phyloP scores from a whole-genome alignment of 352 stramenopile genomes.

The Globisporangium echinulatum region DNA sequence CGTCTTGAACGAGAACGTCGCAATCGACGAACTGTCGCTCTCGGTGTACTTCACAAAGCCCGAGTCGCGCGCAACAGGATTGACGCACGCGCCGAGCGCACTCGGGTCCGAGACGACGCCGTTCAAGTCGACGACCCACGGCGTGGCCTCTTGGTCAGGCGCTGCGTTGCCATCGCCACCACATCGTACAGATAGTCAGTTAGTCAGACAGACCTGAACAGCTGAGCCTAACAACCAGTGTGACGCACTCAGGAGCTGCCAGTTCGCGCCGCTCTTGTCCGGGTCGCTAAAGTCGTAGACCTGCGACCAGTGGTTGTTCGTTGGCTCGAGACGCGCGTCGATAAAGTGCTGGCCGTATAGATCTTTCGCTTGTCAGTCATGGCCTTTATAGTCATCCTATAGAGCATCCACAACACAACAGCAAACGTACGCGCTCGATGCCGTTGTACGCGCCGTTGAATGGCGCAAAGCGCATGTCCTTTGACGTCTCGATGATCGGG shows the following conservation, averaged over 20 bases:
- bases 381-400: too few relatives aligned
- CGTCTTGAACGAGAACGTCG: constrained; percentile 68
- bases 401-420: neutral
- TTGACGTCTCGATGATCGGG: constrained; percentile 90
- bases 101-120: constrained; percentile 24
- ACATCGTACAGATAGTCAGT: neutral
- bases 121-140: constrained; percentile 54
- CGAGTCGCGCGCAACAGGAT: constrained; percentile 51
- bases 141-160: constrained; percentile 27
- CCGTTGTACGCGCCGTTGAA: constrained; percentile 86
- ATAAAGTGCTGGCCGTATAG: constrained; percentile 44
- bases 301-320: constrained; percentile 87
- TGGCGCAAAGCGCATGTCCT: constrained; percentile 78
- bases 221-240: neutral
- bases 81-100: constrained; percentile 40
- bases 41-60: constrained; percentile 52
- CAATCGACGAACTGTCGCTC: constrained; percentile 24
- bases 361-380: too few relatives aligned
- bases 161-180: constrained; percentile 13
- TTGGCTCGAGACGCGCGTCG: constrained; percentile 65
- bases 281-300: constrained; percentile 92
- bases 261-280: constrained; percentile 69
- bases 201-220: neutral
- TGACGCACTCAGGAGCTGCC: constrained; percentile 48
- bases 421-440: constrained; percentile 34